These are phyloP conservation scores for Kurtzmaniella fragi DNA, from an alignment of 805 yeast genomes.

Conservation along the genomic window DNA sequence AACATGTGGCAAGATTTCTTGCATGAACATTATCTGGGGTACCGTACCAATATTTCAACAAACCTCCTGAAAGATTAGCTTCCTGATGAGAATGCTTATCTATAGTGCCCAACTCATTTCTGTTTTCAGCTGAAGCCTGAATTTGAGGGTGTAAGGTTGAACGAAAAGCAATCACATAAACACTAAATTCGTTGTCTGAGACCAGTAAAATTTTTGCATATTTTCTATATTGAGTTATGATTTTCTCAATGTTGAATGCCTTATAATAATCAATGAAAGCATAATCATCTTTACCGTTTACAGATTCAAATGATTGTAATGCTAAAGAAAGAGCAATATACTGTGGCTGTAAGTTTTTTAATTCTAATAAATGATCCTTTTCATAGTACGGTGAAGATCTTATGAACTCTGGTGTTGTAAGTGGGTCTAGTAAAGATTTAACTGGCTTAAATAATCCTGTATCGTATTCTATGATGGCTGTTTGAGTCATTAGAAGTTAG, in stretches of 20 bases:
- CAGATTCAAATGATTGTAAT: conserved; percentile 19
- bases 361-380: conserved; percentile 19
- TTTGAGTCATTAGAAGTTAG: neutral
- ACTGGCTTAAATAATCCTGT: conserved; percentile 1
- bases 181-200: conserved; percentile 10
- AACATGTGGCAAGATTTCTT: conserved; percentile 34
- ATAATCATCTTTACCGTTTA: conserved; percentile 9
- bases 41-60: conserved; percentile 37
- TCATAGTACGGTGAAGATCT: conserved; percentile 28
- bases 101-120: conserved; percentile 19
- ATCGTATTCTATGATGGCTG: conserved; percentile 1
- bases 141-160: conserved; percentile 23
- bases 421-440: neutral
- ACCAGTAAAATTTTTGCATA: conserved; percentile 8
- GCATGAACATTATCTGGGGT: conserved; percentile 26
- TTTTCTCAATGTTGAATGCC: conserved; percentile 22
- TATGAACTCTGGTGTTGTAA: conserved; percentile 6
- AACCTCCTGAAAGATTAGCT: conserved; percentile 32
- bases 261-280: conserved; percentile 19
- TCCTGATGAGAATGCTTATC: conserved; percentile 30
- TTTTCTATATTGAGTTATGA: conserved; percentile 12
- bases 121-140: conserved; percentile 15
- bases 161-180: conserved; percentile 31
- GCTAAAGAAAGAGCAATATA: conserved; percentile 24
- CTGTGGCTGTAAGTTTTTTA: conserved; percentile 14